Base-by-base conservation (phyloP, 805 yeast species). In the Maudiozyma turicensis region DNA sequence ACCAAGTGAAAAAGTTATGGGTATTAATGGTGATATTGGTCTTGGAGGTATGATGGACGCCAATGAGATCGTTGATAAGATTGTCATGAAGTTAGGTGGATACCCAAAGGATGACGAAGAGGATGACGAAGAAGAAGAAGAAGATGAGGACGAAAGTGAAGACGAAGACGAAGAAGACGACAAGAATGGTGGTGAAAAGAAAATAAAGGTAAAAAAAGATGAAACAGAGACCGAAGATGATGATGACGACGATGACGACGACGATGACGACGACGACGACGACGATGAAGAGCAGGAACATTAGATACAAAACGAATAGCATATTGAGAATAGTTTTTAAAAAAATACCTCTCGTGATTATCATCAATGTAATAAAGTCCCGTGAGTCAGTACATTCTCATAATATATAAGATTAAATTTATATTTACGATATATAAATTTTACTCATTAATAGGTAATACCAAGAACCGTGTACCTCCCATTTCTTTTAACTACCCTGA, bases 11-110 rank as follows among this genome's bases (percentile, higher is more conserved):
- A 91, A 91, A 67, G 95, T 91, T 6, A 81, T 84, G 59, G 89
- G 95, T 50, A 77, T 87, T 43, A 88, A 91, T 69, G 98, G 98
- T 54, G 98, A 90, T 56, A 89, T 91, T 50, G 98, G 97, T 9
- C 84, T 91, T 89, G 98, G 98, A 44, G 98, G 98, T 47, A 91
- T 91, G 98, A 84, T 90, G 82, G 97, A 91, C 58, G 87, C 93
- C 81, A 85, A 87, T 65, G 97, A 90, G 63, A 83, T 91, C 58
- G 95, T 88, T 26, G 95, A 89, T 61, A 80, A 81, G 60, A 74
- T 87, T 47, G 93, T 85, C 11, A 72, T 81, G 65, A 84, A 82
- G 60, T 69, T 88, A 53, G 78, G 82, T 52, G 74, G 80, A 52
- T 68, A 77, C 75, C 81, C 82, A 20, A 76, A 75, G 47, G 75